Evolutionary conservation across 352 stramenopile species (phyloP), one percentile per base, ranked within the genome.

Genomic region (Peronospora destructor): DNA sequence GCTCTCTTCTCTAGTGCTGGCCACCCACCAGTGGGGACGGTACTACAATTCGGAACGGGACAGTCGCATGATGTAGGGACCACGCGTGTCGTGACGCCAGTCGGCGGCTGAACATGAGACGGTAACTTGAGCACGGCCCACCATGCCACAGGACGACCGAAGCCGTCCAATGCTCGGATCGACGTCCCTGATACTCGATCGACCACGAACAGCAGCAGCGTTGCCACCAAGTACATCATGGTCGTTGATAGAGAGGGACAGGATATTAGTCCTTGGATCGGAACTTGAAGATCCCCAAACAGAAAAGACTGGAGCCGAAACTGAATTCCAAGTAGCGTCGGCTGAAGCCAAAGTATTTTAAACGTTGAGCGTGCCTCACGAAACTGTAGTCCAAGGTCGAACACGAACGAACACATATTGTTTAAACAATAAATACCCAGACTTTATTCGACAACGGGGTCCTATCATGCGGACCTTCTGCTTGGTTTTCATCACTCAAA

Each of bases 61-160:
- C 80, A 91, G 56, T 87, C 75, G 56, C 80, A 91, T 9, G 77
- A 75, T 25, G 73, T 89, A 9, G 68, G 48, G 23, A 64, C 40
- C 25, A 65, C 52, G 14, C 26, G 35, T 4, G 36, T 39, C 25
- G 42, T 28, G 10, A 17, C 9, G 12, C 47, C 54, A 49, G 50
- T 25, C 13, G 42, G 29, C 6, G 40, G 51, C 23, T 65, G 66
- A n/a, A 79, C 60, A 23, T 73, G 63, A 45, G 65, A 61, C 7
- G 80, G 80, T 45, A 91, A 57, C 58, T 91, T 91, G 47, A 88
- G 70, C 40, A 87, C 74, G 2, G 70, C 60, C 71, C 76, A 91
- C 80, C 80, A 91, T 7, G 64, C 66, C 45, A 91, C 80, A 6
- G 76, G 69, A 6, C 53, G 45, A 6, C 75, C 77, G 6, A 74